Conservation (phyloP, 768 basidiomycete species). For the Glaciozyma martinii region DNA sequence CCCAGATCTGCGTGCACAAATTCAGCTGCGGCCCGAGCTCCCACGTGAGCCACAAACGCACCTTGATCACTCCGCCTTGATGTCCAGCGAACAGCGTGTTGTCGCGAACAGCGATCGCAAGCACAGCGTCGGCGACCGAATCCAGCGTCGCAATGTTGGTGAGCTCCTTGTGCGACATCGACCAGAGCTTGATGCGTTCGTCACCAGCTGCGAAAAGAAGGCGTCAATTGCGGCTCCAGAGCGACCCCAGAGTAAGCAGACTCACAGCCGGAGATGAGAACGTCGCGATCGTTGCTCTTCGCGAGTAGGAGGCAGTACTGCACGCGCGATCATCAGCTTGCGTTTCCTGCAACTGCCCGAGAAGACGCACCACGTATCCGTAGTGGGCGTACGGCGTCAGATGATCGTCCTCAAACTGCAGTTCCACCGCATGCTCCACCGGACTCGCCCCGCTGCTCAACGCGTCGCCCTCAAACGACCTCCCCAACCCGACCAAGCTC, state of each 20-base stretch:
- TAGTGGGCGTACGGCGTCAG: slow-evolving; percentile 84
- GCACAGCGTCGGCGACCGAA: slow-evolving; percentile 48
- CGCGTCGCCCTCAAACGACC: neutral
- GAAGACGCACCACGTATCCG: slow-evolving; percentile 56
- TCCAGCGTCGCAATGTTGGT: slow-evolving; percentile 19
- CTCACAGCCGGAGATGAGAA: slow-evolving; percentile 33
- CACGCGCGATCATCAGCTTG: slow-evolving; percentile 39
- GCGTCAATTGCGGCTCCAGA: neutral
- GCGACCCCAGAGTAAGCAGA: neutral
- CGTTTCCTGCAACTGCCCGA: neutral
- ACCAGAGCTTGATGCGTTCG: slow-evolving; percentile 67
- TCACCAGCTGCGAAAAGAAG: slow-evolving; percentile 52
- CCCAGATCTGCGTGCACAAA: slow-evolving; percentile 43
- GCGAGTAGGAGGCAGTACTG: slow-evolving; percentile 45
- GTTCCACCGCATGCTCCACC: slow-evolving; percentile 14
- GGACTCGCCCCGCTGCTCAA: neutral
- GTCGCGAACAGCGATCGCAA: slow-evolving; percentile 63
- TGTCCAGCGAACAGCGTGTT: slow-evolving; percentile 86
- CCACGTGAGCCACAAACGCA: slow-evolving; percentile 35
- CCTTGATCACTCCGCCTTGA: slow-evolving; percentile 85
- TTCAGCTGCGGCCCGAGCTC: neutral
- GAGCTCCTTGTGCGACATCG: slow-evolving; percentile 3
- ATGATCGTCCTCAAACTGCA: slow-evolving; percentile 41
- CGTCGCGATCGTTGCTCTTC: slow-evolving; percentile 42
- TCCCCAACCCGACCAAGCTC: neutral